Base-by-base conservation (phyloP, 2,329 filamentous ascomycete species). In the Penicillium sp. region DNA sequence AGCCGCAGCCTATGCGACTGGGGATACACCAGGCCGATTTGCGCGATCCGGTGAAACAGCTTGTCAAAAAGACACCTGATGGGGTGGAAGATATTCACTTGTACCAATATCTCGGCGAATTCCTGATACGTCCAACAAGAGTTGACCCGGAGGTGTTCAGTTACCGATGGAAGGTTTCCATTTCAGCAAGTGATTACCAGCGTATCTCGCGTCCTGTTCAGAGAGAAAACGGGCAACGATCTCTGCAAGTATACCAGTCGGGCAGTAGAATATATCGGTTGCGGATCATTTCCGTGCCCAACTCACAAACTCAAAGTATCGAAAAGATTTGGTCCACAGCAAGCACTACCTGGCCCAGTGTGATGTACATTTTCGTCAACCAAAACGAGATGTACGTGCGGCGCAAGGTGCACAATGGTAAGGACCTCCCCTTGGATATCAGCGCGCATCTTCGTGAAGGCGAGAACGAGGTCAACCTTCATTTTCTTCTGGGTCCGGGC, bases 401-500 rank as follows among this genome's bases (percentile, higher is more conserved):
- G 36, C 79, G 85, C 27, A 88, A 87, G 58, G 66, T 80, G 1
- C 84, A 93, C 52, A 79, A 90, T 60, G 84, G 83, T 9, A 87
- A 84, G 56, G 87, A 94, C 57, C 67, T 89, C 7, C 84, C 90
- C 0, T 73, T 87, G 5, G 88, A 95, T 56, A 71, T 95, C 25
- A 90, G 88, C 2, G 52, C 64, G 1, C 65, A 79, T 18, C 55
- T 94, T 4, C 63, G 60, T 7, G 56, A 68, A 12, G 88, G 87
- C 0, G 61, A 64, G 5, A 95, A 95, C 59, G 64, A 59, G 0
- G 62, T 95, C 3, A 70, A 75, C 4, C 64, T 90, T 5, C 66
- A 71, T 39, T 56, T 74, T 27, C 57, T 80, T 59, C 52, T 70
- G 72, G 45, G 61, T 57, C 46, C 60, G 37, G 50, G 65, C 28